phyloP scores from a whole-genome alignment of 441 rosid species.

The Cnidoscolus chayamansa region DNA sequence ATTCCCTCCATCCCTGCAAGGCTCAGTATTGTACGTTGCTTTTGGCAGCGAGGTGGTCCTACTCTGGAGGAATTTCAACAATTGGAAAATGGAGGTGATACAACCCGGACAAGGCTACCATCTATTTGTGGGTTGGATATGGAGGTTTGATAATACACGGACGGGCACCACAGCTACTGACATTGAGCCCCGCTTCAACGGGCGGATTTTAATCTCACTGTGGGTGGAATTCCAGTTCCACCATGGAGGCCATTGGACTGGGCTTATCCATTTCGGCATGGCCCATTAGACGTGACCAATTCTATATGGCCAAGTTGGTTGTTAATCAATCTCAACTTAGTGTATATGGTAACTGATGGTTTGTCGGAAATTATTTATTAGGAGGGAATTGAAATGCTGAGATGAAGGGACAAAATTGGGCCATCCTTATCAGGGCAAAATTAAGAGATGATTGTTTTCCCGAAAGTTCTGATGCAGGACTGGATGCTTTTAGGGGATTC shows the following conservation, averaged over 20 bases:
- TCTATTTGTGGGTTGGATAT: neutral
- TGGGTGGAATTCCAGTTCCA: conserved; percentile 12
- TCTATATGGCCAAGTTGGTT: conserved; percentile 9
- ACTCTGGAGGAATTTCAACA: conserved; percentile 29
- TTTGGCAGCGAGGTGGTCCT: conserved; percentile 44
- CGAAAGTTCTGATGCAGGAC: conserved; percentile 7
- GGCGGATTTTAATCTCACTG: conserved; percentile 9
- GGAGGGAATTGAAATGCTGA: conserved; percentile 14
- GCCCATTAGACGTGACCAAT: conserved; percentile 15
- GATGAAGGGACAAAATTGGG: neutral
- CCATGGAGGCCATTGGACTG: conserved; percentile 28
- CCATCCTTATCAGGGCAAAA: conserved; percentile 1
- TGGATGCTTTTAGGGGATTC: conserved; percentile 6
- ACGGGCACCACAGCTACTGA: too few relatives aligned
- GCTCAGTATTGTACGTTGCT: conserved; percentile 40
- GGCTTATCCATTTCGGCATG: conserved; percentile 7
- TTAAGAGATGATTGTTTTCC: conserved; percentile 10
- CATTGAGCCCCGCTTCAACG: neutral
- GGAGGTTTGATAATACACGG: neutral
- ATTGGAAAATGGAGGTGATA: conserved; percentile 32
- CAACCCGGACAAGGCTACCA: neutral
- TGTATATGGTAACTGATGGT: conserved; percentile 11
- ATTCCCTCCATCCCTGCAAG: conserved; percentile 6
- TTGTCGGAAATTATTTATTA: neutral
- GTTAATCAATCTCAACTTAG: neutral